Evolutionary conservation across 768 basidiomycete species (phyloP), one percentile per base, ranked within the genome.

Genomic region (Cystofilobasidium capitatum): DNA sequence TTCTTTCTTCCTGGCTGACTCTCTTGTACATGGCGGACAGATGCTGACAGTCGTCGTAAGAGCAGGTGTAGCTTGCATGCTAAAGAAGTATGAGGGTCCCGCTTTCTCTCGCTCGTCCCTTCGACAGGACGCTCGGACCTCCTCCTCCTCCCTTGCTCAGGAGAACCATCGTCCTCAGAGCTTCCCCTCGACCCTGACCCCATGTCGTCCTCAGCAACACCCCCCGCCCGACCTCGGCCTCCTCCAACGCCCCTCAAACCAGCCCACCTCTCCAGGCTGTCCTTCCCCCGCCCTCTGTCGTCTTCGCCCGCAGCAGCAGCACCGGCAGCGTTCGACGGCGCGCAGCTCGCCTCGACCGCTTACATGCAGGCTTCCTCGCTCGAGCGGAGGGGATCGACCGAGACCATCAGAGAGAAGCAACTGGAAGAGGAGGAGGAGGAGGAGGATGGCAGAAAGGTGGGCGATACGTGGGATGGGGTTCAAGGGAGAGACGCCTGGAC

Each of bases 401-500:
- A 29, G 42, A 55, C 6, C 29, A 1, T 55, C 51, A 31, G n/a
- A 8, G 26, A 31, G 29, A 42, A 20, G 40, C 13, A 55, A 31
- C 31, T 22, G 29, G 29, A 55, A 36, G 62, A 20, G 0, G 63
- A 44, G 22, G 49, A 40, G 3, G 49, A 54, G 26, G 33, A 42
- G 1, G 63, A 12, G 33, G 63, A 6, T 20, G 26, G 6, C 51
- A 26, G 10, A 29, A 7, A 9, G n/a, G 36, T 1, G 20, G 4
- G 12, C 36, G 36, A 60, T 26, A 29, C 37, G 7, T 55, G 63
- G 63, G 45, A 51, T 17, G 55, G 22, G 3, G 36, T 59, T 5
- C 45, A 35, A 13, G 58, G 65, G 7, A 61, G 35, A 44, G 31
- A 69, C 2, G 70, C 70, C 9, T 58, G 70, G 58, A 49, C 47